A percentile compares a stretch with the other conserved stretches of the same genome.
Conservation (phyloP, 2,329 filamentous ascomycete species). For the Pseudogymnoascus sp. region DNA sequence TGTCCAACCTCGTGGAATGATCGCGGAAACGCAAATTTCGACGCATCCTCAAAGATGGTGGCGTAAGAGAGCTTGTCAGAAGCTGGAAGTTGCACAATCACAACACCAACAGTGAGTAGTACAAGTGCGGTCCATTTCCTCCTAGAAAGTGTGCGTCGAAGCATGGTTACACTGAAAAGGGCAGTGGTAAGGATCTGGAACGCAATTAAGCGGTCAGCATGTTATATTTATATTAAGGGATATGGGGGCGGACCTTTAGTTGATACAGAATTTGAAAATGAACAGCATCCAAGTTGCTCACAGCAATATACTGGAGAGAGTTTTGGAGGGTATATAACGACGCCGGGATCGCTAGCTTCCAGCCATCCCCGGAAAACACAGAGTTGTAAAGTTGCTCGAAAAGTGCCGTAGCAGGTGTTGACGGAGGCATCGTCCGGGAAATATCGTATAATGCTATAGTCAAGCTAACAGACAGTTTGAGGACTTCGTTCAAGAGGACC, state of each 20-base stretch:
- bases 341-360: constrained; percentile 88
- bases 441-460: constrained; percentile 84
- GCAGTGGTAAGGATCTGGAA: constrained; percentile 73
- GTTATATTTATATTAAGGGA: not conserved
- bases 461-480: constrained; percentile 80
- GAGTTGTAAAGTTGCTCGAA: constrained; percentile 71
- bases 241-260: constrained; percentile 55
- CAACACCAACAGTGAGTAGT: constrained; percentile 72
- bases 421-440: constrained; percentile 66
- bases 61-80: constrained; percentile 48
- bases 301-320: constrained; percentile 83
- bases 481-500: constrained; percentile 84
- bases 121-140: constrained; percentile 76
- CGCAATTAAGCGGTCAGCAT: not conserved
- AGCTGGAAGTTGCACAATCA: constrained; percentile 72
- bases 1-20: constrained; percentile 71
- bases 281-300: constrained; percentile 84
- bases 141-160: constrained; percentile 60
- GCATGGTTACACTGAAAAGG: constrained; percentile 71
- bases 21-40: constrained; percentile 59
- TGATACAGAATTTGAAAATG: constrained; percentile 93
- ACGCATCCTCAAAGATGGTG: constrained; percentile 50
- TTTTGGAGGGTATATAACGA: constrained; percentile 86
- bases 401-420: constrained; percentile 70
- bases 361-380: constrained; percentile 84